Evolutionary conservation across 106 monocot genomes (phyloP).

Genomic region (Dioscorea dumetorum): DNA sequence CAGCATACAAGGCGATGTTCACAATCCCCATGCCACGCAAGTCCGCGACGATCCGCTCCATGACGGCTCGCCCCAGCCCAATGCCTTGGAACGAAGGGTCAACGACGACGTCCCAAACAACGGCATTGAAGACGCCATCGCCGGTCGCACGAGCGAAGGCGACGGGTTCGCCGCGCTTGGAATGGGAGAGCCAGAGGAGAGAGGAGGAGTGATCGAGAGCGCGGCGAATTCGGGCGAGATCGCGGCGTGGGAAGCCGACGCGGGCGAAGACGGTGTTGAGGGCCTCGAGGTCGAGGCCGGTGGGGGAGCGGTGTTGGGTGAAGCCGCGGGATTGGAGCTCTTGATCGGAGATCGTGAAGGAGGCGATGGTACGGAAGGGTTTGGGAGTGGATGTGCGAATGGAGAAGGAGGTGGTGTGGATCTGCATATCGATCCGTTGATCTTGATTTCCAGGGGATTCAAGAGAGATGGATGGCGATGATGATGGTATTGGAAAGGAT

Average conservation of each 20-base stretch:
- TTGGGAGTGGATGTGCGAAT: not conserved
- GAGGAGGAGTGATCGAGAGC: slow-evolving; percentile 61
- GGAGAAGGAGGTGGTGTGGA: not conserved
- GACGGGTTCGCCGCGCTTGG: slow-evolving; percentile 24
- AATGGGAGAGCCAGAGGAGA: slow-evolving; percentile 61
- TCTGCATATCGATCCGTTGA: not conserved
- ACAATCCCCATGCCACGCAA: slow-evolving; percentile 32
- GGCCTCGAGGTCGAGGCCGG: slow-evolving; percentile 44
- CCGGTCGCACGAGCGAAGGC: slow-evolving; percentile 86
- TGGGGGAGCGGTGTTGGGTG: slow-evolving; percentile 43
- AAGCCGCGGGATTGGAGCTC: slow-evolving; percentile 78
- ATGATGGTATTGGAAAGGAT: not conserved
- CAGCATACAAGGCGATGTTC: slow-evolving; percentile 87
- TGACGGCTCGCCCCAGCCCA: slow-evolving; percentile 76
- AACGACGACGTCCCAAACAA: slow-evolving; percentile 98
- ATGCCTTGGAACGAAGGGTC: slow-evolving; percentile 89
- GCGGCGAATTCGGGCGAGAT: slow-evolving; percentile 41
- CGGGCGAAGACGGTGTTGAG: slow-evolving; percentile 79
- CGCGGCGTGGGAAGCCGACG: slow-evolving; percentile 92
- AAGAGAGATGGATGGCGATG: not conserved
- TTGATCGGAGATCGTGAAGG: slow-evolving; percentile 49
- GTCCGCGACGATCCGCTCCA: slow-evolving; percentile 76
- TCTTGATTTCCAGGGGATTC: not conserved
- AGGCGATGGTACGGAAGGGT: not conserved
- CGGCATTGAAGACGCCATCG: slow-evolving; percentile 95